Base-by-base conservation (phyloP, 2,329 filamentous ascomycete genomes). In the Colletotrichum sp. region DNA sequence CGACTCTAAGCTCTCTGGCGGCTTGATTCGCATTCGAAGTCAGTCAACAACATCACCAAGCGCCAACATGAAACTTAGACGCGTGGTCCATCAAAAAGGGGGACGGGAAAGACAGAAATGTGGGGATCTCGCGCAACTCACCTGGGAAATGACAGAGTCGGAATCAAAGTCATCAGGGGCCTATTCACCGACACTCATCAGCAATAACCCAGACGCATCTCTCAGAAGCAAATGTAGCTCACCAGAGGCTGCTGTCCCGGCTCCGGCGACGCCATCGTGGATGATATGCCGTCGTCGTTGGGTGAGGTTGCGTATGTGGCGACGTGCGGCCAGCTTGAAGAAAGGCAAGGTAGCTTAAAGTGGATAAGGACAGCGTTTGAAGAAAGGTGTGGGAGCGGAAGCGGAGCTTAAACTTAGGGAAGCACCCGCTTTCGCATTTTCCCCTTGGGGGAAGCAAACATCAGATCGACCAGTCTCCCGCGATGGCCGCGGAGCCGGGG, bases 111-210 rank as follows among this genome's bases (percentile, higher is more conserved):
- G 44, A 49, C 18, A 24, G 21, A 60, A 49, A 8, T 32, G 34
- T 63, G 57, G 49, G 44, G 28, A 9, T 26, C 39, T 26, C 44
- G 44, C 44, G 18, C 44, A 13, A 24, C 60, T 26, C 21, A 67
- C 72, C 55, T 71, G 62, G 8, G 72, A 75, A 34, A 75, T 67
- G 36, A 71, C 68, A 10, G 72, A 75, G 55, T 75, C 72, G 13
- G 72, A 75, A 32, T 75, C 72, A 36, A 75, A 75, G 12, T 34
- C 70, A 39, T 75, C 72, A 60, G 72, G 60, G 10, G 63, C 72
- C 72, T 75, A 8, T 30, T 36, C 15, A 12, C 15, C 12, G 15
- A 30, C 34, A 0, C 2, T 39, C 16, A 15, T 67, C 21, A 66
- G 68, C 49, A 49, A 0, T 0, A 7, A 26, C 30, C 13, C 28